Conservation (phyloP, 1,139 yeast species). For the Geotrichum restrictum region DNA sequence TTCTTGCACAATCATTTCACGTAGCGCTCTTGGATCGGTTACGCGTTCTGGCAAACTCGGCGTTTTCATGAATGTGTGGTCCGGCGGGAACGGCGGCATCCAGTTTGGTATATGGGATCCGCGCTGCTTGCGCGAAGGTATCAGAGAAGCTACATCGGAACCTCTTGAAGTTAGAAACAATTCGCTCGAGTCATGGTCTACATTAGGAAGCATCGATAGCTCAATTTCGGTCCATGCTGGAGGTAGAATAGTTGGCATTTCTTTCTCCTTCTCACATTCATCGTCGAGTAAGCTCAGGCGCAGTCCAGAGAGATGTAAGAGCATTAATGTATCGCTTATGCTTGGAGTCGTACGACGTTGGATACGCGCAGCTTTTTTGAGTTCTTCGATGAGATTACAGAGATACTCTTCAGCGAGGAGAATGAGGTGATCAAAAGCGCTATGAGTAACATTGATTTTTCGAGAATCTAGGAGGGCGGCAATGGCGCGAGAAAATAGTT, state of each 20-base stretch:
- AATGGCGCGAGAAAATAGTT: conserved; percentile 30
- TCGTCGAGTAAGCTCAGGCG: conserved; percentile 31
- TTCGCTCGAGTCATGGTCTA: conserved; percentile 28
- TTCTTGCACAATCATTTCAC: conserved; percentile 72
- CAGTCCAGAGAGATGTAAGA: conserved; percentile 48
- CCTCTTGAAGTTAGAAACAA: conserved; percentile 31
- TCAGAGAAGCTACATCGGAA: conserved; percentile 30
- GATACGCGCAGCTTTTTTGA: conserved; percentile 56
- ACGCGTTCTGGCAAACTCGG: conserved; percentile 60
- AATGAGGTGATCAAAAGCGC: conserved; percentile 37
- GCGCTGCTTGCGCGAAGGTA: conserved; percentile 46
- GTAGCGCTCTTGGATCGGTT: conserved; percentile 67
- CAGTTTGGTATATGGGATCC: conserved; percentile 64
- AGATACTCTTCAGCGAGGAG: conserved; percentile 48
- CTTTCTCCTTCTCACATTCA: conserved; percentile 14
- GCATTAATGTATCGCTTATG: conserved; percentile 52
- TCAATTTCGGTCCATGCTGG: conserved; percentile 41
- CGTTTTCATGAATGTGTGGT: conserved; percentile 79
- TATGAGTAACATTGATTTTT: conserved; percentile 24
- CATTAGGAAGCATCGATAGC: conserved; percentile 39
- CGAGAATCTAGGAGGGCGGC: conserved; percentile 32
- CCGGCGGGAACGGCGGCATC: conserved; percentile 88
- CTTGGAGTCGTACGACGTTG: conserved; percentile 67
- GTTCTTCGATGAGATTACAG: conserved; percentile 44
- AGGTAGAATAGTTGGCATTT: conserved; percentile 18